Base-by-base conservation (phyloP, 2,329 filamentous ascomycete species). In the Penicillium verrucosum region DNA sequence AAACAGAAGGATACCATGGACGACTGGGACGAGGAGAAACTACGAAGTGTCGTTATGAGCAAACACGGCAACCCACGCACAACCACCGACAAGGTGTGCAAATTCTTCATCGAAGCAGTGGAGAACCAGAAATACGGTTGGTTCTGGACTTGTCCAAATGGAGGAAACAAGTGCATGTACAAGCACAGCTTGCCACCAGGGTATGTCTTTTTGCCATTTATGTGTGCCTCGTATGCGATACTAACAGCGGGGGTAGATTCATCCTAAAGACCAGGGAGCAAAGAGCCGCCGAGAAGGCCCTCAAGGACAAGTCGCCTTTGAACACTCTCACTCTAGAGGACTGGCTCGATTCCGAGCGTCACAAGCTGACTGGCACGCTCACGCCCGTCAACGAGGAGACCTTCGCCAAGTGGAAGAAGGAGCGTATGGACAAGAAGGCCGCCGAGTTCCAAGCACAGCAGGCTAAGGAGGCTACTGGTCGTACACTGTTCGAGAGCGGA, bases 91-190 rank as follows among this genome's bases (percentile, higher is more conserved):
- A 99, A 97, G 78, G 94, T 99, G 65, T 99, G 94, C 90, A 99
- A 97, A 78, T 96, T 80, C 81, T 99, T 99, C 74, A 94, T 97
- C 73, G 88, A 92, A 65, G 94, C 94, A 27, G 94, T 99, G 61
- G 94, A 99, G 78, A 94, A 99, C 72, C 90, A 92, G 69, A 99
- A 97, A 77, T 99, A 99, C 70, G 94, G 94, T 61, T 99, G 94
- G 94, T 97, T 99, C 78, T 99, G 94, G 94, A 82, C 86, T 58
- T 99, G 94, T 83, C 94, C 94, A 45, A 97, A 97, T 70, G 92
- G 92, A 63, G 93, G 90, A 62, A 89, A 99, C 73, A 90, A 96
- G 77, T 99, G 94, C 89, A 97, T 94, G 88, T 99, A 99, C 74
- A 92, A 89, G 78, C 94, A 99, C 76, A 92, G 89, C 69, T 82